Evolutionary conservation across 148 eudicot genomes (phyloP).

Genomic region (Tetragonia tetragonoides): DNA sequence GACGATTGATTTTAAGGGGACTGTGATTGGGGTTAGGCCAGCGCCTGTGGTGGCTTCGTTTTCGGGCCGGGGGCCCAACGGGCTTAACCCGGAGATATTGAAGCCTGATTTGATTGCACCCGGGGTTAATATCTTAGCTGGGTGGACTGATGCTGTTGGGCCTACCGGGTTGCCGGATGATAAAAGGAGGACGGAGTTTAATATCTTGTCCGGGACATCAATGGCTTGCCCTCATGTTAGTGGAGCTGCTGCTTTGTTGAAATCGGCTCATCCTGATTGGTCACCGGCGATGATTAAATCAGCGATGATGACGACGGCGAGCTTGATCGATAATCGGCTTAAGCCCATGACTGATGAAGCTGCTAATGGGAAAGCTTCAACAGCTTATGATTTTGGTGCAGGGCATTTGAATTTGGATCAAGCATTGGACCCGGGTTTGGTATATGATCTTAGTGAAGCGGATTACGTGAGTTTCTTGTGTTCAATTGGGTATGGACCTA

Average conservation of each 20-base stretch:
- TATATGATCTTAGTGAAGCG: slow-evolving; percentile 56
- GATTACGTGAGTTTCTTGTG: slow-evolving; percentile 79
- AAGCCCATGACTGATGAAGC: slow-evolving; percentile 66
- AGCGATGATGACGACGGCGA: slow-evolving; percentile 92
- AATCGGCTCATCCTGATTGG: slow-evolving; percentile 92
- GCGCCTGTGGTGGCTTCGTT: slow-evolving; percentile 93
- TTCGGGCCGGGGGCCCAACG: slow-evolving; percentile 86
- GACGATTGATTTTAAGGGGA: slow-evolving; percentile 62
- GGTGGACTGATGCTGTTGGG: slow-evolving; percentile 83
- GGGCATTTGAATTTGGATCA: slow-evolving; percentile 75
- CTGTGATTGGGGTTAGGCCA: slow-evolving; percentile 68
- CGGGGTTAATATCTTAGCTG: slow-evolving; percentile 86
- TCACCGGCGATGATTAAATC: slow-evolving; percentile 78
- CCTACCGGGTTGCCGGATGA: slow-evolving; percentile 80
- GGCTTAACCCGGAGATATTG: slow-evolving; percentile 83
- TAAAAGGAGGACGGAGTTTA: slow-evolving; percentile 65
- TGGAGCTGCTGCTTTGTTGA: slow-evolving; percentile 90
- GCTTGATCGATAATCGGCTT: slow-evolving; percentile 48
- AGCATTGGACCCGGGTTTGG: slow-evolving; percentile 93
- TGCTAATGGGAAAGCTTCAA: slow-evolving; percentile 53
- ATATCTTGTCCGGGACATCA: slow-evolving; percentile 86
- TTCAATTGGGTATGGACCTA: slow-evolving; percentile 77
- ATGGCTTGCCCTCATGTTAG: slow-evolving; percentile 95
- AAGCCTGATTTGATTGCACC: slow-evolving; percentile 96
- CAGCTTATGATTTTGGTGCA: slow-evolving; percentile 68